Evolutionary conservation across 495 filamentous ascomycete genomes (phyloP), one percentile per base, ranked within the genome.

Genomic region (Talaromyces nanjingensis): DNA sequence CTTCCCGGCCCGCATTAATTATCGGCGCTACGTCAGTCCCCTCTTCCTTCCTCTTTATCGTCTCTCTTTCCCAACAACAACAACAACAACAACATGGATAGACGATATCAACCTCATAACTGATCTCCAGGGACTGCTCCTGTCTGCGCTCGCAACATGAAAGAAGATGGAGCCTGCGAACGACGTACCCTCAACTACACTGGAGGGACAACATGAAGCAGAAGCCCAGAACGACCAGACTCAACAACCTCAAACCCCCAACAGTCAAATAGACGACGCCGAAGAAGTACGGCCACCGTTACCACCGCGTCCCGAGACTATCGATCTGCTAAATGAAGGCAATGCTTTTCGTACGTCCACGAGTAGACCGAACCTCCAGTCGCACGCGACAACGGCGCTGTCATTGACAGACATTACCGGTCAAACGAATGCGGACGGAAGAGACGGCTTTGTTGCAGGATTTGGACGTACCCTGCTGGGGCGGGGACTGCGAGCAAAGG

Each of bases 381-480:
- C 88, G 3, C 86, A 86, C 65, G 85, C 92, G 33, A 97, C 93
- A 9, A 96, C 91, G 0, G 91, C 91, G 6, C 67, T 97, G 12
- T 91, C 91, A 0, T 81, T 89, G 11, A 84, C 89, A 66, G 91
- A 93, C 65, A 87, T 92, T 58, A 84, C 87, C 60, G 87, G 87
- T 1, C 78, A 90, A 56, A 81, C 87, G n/a, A 84, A 87, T 66
- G 83, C 53, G 25, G 63, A 64, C 25, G 33, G 45, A 24, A 42
- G 20, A 9, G 57, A 64, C 34, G 22, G 20, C 1, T 56, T 53
- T 39, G 34, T 53, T 29, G n/a, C 55, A 9, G 56, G 63, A 5
- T 49, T 64, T 29, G 56, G 54, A 1, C 34, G 54, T 22, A 54
- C 29, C 14, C 8, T 59, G 5, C 24, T 64, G 14, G 63, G 63